Percentiles rank a stretch among this genome's conserved stretches.
Evolutionary conservation across 202 grass and related monocot species (phyloP).

Genomic region (Setaria viridis): DNA sequence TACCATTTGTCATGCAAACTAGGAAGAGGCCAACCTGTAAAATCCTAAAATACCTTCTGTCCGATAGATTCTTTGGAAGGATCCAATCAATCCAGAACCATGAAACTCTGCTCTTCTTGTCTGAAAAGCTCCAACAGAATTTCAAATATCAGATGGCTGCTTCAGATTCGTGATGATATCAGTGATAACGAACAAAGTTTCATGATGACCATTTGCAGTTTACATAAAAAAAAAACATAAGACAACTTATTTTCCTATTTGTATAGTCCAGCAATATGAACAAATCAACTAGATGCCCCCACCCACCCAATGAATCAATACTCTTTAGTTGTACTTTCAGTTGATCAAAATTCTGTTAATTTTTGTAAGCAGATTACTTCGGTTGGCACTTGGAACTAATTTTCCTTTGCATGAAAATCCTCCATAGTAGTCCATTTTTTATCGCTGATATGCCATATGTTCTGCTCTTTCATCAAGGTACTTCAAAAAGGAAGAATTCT

Average conservation of each 20-base stretch:
- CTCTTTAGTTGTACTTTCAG: constrained; percentile 7
- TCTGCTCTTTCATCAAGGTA: constrained; percentile 21
- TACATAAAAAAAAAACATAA: too few relatives aligned
- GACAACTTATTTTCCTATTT: too few relatives aligned
- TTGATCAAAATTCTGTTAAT: neutral
- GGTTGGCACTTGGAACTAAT: neutral
- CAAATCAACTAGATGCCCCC: neutral
- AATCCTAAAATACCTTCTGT: constrained; percentile 95
- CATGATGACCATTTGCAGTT: constrained; percentile 5
- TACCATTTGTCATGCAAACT: constrained; percentile 20
- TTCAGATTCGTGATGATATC: neutral
- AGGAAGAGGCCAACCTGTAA: constrained; percentile 70
- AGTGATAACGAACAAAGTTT: neutral
- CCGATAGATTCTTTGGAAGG: constrained; percentile 80
- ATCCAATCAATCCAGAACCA: constrained; percentile 79
- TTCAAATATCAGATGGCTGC: constrained; percentile 19
- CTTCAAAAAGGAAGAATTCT: neutral
- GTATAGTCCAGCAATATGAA: neutral
- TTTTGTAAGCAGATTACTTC: neutral
- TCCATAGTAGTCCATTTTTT: neutral
- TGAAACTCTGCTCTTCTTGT: constrained; percentile 87
- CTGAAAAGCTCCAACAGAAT: constrained; percentile 53
- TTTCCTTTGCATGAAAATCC: neutral
- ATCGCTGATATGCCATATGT: neutral
- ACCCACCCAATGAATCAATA: neutral